Base-by-base conservation (phyloP, 2,329 filamentous ascomycete species). In the Fusarium falciforme region DNA sequence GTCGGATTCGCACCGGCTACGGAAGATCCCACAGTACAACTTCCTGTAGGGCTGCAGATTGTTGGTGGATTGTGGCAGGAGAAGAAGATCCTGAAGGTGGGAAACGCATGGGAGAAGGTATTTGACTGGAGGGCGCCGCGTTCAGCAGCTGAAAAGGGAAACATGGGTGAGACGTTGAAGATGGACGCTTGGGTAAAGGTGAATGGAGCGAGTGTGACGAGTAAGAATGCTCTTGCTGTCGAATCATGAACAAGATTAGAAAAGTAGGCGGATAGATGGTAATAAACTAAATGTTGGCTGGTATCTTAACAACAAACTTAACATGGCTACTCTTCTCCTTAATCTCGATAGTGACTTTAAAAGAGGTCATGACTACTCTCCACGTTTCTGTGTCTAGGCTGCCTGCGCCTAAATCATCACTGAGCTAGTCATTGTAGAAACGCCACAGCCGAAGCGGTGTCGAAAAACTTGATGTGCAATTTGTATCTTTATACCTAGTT, bases 31-130 rank as follows among this genome's bases (percentile, higher is more conserved):
- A 72, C 75, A 0, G 82, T 85, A 1, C 69, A 78, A 64, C 75
- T 90, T 22, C 88, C 88, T 0, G 86, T 89, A 0, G 87, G 88
- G 0, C 83, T 90, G 83, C 88, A 90, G 74, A 84, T 90, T 57
- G 85, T 90, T 14, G 88, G 87, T 1, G 86, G 82, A 6, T 80
- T 85, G 71, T 89, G 86, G 84, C 82, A 84, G n/a, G 88, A 90
- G 70, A 82, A 84, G 66, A 84, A 79, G 60, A 80, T 89, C 7
- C 78, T 87, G 3, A 77, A 79, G 25, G 82, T 83, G 14, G 87
- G 82, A 4, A 83, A 84, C 77, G 85, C 85, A 12, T 88, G 86
- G 84, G 87, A 88, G 77, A 78, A 74, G 42, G 78, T 68, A 1
- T 84, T 84, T 73, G 81, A 87, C 61, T 89, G 87, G 87, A 66